Conservation (phyloP, 805 yeast species). For the Wickerhamiella alocasiicola region DNA sequence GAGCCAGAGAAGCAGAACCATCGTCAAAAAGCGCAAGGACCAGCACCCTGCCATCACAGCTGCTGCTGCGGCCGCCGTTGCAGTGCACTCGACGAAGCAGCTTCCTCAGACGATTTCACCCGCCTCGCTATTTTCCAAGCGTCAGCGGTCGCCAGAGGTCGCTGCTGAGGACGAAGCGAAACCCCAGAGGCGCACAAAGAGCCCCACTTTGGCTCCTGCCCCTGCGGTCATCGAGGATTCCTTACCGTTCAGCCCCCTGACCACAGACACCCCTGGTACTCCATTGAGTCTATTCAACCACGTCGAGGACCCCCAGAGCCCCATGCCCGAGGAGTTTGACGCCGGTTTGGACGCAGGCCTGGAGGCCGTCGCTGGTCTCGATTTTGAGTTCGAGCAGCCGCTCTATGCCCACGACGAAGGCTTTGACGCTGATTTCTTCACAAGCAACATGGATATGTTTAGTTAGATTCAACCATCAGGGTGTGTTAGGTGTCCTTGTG, state of each 20-base stretch:
- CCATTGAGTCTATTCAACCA: slow-evolving; percentile 4
- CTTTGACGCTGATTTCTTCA: slow-evolving; percentile 19
- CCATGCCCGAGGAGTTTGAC: not conserved
- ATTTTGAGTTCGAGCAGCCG: slow-evolving; percentile 17
- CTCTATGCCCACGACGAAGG: slow-evolving; percentile 15
- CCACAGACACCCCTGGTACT: not conserved
- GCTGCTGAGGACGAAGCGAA: not conserved
- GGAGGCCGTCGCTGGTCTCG: slow-evolving; percentile 10
- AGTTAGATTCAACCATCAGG: no score
- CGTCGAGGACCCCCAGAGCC: slow-evolving; percentile 1
- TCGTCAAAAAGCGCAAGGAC: slow-evolving; percentile 11
- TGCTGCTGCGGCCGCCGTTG: slow-evolving; percentile 5
- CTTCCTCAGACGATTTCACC: slow-evolving; percentile 14
- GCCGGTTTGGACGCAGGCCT: slow-evolving; percentile 5
- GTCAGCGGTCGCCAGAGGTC: slow-evolving; percentile 7
- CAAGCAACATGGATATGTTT: slow-evolving; percentile 17
- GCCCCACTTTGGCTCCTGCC: not conserved
- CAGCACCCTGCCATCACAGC: slow-evolving; percentile 2
- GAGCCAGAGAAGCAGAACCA: slow-evolving; percentile 7
- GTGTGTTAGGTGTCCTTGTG: no score
- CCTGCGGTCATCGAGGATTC: slow-evolving; percentile 2
- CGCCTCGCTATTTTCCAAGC: slow-evolving; percentile 13
- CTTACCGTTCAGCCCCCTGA: not conserved
- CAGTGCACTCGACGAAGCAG: not conserved
- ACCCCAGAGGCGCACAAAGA: not conserved